Base-by-base conservation (phyloP, 495 filamentous ascomycete genomes). In the Lichenothelia convexa region DNA sequence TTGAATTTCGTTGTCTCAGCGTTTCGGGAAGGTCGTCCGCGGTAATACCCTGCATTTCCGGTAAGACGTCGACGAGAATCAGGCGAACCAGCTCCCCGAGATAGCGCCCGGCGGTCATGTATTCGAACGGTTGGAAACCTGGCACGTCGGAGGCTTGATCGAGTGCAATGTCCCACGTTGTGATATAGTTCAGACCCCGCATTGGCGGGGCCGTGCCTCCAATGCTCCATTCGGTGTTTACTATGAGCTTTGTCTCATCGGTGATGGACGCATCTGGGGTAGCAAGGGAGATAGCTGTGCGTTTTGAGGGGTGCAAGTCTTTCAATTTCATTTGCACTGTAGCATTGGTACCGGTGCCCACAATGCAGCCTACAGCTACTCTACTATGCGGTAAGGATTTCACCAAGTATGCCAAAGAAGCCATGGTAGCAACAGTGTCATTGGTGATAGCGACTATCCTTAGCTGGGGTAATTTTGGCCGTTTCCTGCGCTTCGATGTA, bases 211-310 rank as follows among this genome's bases (percentile, higher is more conserved):
- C 66, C 2, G 79, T 70, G 5, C 82, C 82, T 3, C 70, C 73
- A 41, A 91, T 85, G 34, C 76, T 79, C 78, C 77, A 85, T 54
- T 91, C 82, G 1, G 82, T 91, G 56, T 91, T 89, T 29, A 89
- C 67, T 1, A 84, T 68, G 2, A 84, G 77, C 39, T 72, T 62
- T 22, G 59, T 62, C 26, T 70, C 59, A 3, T 65, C 39, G 4
- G 45, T 35, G 26, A 8, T 13, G 7, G 24, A 7, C 8, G 8
- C 24, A 8, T 59, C 42, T 48, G 54, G 60, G n/a, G n/a, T n/a
- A n/a, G n/a, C n/a, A 19, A 51, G 37, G 34, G 46, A 51, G 31
- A 62, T 54, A 30, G 53, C 46, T 39, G 60, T 54, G 50, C 61
- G 57, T 46, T 86, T 86, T 43, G 59, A 66, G 20, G 67, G 63